Evolutionary conservation across 177 flowering plant genomes (phyloP).

Genomic region (Tripterygium wilfordii): DNA sequence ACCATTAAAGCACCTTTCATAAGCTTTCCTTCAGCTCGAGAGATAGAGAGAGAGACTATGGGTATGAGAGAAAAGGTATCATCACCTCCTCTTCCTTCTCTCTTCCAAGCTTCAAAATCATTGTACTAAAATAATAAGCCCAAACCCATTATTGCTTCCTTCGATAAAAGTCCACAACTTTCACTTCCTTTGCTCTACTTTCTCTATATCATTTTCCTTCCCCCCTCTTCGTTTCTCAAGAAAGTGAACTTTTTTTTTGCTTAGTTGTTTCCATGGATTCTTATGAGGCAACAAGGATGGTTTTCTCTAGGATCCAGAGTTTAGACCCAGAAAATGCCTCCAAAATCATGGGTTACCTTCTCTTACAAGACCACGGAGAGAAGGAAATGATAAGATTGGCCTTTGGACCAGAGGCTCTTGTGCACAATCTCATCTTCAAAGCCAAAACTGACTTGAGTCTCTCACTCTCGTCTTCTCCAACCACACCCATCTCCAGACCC

Average conservation of each 20-base stretch:
- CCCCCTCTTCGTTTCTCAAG: no score
- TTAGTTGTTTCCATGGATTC: constrained; percentile 39
- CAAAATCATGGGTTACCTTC: constrained; percentile 40
- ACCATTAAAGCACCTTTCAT: constrained; percentile 4
- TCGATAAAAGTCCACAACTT: constrained; percentile 9
- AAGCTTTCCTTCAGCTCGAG: no score
- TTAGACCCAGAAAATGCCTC: constrained; percentile 53
- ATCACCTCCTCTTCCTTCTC: background rate
- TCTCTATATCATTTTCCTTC: constrained; percentile 5
- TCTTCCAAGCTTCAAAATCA: background rate
- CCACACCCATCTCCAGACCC: constrained; percentile 17
- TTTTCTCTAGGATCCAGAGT: constrained; percentile 39
- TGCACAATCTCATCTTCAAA: constrained; percentile 23
- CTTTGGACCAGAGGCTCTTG: constrained; percentile 23
- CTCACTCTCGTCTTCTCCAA: constrained; percentile 18
- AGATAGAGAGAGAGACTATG: no score
- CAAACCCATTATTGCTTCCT: constrained; percentile 4
- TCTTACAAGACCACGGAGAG: constrained; percentile 36
- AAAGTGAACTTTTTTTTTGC: background rate
- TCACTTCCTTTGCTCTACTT: background rate
- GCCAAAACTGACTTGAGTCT: constrained; percentile 28
- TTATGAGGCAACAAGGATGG: constrained; percentile 36
- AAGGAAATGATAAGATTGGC: constrained; percentile 37
- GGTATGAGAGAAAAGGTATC: background rate
- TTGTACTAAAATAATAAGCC: constrained; percentile 1